A percentile compares a stretch with the other conserved stretches of the same genome.
Evolutionary conservation across 2,329 filamentous ascomycete genomes (phyloP).

Genomic region (Fusarium tupiense): DNA sequence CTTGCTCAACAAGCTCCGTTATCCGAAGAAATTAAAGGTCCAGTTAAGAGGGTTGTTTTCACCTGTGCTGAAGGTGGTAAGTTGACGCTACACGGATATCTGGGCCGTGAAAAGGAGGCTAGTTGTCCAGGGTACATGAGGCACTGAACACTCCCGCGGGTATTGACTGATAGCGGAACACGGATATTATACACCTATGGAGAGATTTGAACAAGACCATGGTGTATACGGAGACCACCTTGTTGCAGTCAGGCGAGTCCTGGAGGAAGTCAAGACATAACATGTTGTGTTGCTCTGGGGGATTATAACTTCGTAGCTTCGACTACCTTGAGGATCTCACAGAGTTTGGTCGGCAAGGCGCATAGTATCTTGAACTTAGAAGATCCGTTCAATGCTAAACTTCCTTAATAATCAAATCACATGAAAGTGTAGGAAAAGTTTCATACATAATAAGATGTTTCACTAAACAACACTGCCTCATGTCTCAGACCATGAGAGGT

Average conservation of each 20-base stretch:
- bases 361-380: neutral
- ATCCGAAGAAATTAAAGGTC: neutral
- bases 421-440: neutral
- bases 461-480: conserved; percentile 20
- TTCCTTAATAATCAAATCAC: too few relatives aligned
- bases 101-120: neutral
- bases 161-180: neutral
- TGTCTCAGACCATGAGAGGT: conserved; percentile 7
- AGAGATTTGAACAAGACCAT: neutral
- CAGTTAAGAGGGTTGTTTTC: neutral
- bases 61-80: neutral
- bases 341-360: neutral
- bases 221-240: neutral
- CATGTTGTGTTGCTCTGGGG: neutral
- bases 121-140: neutral
- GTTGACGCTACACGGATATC: neutral
- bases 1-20: neutral
- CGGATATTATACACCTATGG: neutral
- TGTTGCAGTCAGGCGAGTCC: neutral
- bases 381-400: neutral
- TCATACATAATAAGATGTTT: conserved; percentile 13
- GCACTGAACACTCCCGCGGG: neutral
- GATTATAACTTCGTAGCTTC: neutral
- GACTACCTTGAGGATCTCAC: neutral
- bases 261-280: neutral